These are phyloP conservation scores for Cystofilobasidium bisporidii DNA, from an alignment of 768 basidiomycete genomes.

Conservation along the genomic window DNA sequence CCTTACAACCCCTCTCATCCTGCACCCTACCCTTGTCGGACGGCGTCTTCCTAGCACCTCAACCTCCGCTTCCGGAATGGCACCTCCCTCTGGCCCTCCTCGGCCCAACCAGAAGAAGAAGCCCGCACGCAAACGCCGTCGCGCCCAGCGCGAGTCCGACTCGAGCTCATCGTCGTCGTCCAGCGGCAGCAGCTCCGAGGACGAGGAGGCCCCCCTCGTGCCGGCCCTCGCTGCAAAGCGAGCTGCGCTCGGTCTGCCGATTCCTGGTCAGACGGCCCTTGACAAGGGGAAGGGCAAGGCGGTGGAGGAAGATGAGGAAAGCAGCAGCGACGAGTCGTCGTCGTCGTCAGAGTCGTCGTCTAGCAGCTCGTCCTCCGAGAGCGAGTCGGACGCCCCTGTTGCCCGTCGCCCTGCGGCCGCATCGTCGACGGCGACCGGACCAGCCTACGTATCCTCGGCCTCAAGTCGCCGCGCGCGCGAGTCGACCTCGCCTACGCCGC, in stretches of 20 bases:
- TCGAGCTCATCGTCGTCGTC: slow-evolving; percentile 11
- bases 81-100: neutral
- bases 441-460: neutral
- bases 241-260: slow-evolving; percentile 1
- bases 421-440: neutral
- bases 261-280: neutral
- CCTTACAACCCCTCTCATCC: neutral
- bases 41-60: no score
- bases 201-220: slow-evolving; percentile 25
- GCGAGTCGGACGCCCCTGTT: neutral
- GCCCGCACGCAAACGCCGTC: slow-evolving; percentile 18
- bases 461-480: neutral
- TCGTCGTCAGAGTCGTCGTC: slow-evolving; percentile 4
- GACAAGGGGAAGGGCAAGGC: slow-evolving; percentile 23
- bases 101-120: slow-evolving; percentile 3
- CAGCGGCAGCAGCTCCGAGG: slow-evolving; percentile 9
- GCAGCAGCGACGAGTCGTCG: slow-evolving; percentile 10
- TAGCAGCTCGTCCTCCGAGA: neutral
- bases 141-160: slow-evolving; percentile 19
- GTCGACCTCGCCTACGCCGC: slow-evolving; percentile 20
- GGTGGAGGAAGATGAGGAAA: neutral
- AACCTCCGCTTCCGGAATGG: neutral
- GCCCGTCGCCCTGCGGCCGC: neutral
- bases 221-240: slow-evolving; percentile 21
- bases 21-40: no score